Evolutionary conservation across 2,329 filamentous ascomycete species (phyloP), one percentile per base, ranked within the genome.

Genomic region (Aspergillus cejpii): DNA sequence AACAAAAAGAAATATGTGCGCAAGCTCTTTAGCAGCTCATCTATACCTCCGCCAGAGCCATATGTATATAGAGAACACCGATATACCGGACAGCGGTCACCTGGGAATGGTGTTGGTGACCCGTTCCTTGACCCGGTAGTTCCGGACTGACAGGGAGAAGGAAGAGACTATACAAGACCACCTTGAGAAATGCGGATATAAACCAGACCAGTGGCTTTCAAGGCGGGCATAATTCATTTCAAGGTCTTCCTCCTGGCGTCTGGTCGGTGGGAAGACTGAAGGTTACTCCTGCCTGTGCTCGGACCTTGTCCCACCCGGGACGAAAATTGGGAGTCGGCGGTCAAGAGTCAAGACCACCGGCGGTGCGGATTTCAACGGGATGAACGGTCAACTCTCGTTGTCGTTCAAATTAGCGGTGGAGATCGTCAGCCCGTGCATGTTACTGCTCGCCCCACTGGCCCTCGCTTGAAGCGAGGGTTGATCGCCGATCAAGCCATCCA

Each of bases 401-500:
- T 64, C 62, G 14, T 53, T 57, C 6, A 65, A 52, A n/a, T 57
- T 60, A 3, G 57, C 45, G 3, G 63, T 64, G 43, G 55, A 58
- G 36, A 62, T 60, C 2, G 52, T 56, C 12, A 66, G 56, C 4
- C 55, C 57, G 27, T 52, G 60, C 26, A 51, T 43, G 29, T 45
- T 54, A 48, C 49, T 52, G 41, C 49, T 63, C n/a, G 59, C 47
- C 15, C 64, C 63, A 39, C 59, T 63, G 14, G 60, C 56, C 28
- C 62, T 58, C 20, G 63, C 61, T 37, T 60, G 57, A 52, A 64
- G 64, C 14, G 65, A 62, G 28, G 57, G 62, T 12, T 52, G 57
- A 39, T 53, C 43, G 34, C 48, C 49, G 27, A 44, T 43, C 21
- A 54, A 42, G 20, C 59, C 58, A 28, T 63, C 54, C 17, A 52